Evolutionary conservation across 805 yeast genomes (phyloP).

Genomic region (Candida xyloterini): DNA sequence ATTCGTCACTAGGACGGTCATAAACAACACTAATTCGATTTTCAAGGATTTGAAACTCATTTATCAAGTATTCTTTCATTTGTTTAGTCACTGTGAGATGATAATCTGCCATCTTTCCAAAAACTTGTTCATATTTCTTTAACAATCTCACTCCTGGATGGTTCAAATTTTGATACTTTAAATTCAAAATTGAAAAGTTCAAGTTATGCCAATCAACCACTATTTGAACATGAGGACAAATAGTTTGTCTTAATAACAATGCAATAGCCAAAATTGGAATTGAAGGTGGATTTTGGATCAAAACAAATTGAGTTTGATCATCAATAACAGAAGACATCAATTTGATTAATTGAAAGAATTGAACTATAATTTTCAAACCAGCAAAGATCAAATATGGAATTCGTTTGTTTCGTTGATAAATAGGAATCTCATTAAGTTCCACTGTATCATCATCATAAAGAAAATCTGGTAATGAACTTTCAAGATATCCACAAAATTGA

Average conservation of each 20-base stretch:
- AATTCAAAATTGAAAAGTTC: slow-evolving; percentile 75
- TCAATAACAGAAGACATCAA: slow-evolving; percentile 55
- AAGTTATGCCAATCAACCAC: slow-evolving; percentile 96
- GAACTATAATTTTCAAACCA: slow-evolving; percentile 53
- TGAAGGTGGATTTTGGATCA: slow-evolving; percentile 92
- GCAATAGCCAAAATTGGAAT: slow-evolving; percentile 74
- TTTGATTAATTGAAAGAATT: slow-evolving; percentile 44
- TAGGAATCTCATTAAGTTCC: slow-evolving; percentile 44
- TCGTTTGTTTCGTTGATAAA: slow-evolving; percentile 35
- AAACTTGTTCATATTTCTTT: slow-evolving; percentile 56
- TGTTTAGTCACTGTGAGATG: slow-evolving; percentile 78
- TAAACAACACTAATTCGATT: slow-evolving; percentile 62
- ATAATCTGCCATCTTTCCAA: slow-evolving; percentile 63
- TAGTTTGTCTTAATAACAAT: slow-evolving; percentile 47
- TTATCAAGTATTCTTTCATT: slow-evolving; percentile 60
- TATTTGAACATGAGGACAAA: slow-evolving; percentile 49
- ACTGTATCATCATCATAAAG: slow-evolving; percentile 47
- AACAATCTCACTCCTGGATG: slow-evolving; percentile 65
- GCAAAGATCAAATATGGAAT: slow-evolving; percentile 61
- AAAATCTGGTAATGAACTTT: slow-evolving; percentile 50
- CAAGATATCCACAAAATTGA: slow-evolving; percentile 79
- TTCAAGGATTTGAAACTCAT: slow-evolving; percentile 50
- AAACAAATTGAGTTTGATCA: slow-evolving; percentile 57
- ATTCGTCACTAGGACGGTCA: slow-evolving; percentile 79
- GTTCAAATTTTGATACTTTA: slow-evolving; percentile 50